Percentiles rank a stretch among this genome's conserved stretches.
Evolutionary conservation across 495 filamentous ascomycete genomes (phyloP).

Genomic region (Xylaria grammica): DNA sequence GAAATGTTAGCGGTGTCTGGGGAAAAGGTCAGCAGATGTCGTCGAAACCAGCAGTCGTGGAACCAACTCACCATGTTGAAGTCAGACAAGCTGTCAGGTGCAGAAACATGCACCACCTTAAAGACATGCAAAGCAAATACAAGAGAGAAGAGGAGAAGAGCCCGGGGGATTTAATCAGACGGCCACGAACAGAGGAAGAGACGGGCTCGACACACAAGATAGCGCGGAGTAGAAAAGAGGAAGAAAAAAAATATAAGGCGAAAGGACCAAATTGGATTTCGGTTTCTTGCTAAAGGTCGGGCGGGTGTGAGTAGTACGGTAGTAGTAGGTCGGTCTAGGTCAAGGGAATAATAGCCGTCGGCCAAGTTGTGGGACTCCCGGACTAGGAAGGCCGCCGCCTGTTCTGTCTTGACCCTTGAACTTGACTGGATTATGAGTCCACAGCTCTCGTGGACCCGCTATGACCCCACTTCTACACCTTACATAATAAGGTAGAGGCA

Average conservation of each 20-base stretch:
- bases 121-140: not conserved
- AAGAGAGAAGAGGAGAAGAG: not conserved
- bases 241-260: slow-evolving; percentile 3
- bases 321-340: not conserved
- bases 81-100: slow-evolving; percentile 26
- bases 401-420: slow-evolving; percentile 12
- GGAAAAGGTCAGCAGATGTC: slow-evolving; percentile 13
- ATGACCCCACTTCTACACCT: not conserved
- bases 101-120: slow-evolving; percentile 17
- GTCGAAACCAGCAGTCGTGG: slow-evolving; percentile 16
- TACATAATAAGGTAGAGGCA: not conserved
- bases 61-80: slow-evolving; percentile 21
- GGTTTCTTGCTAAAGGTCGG: slow-evolving; percentile 19
- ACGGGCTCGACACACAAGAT: not conserved
- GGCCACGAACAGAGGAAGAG: not conserved
- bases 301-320: slow-evolving; percentile 17
- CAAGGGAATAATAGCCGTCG: slow-evolving; percentile 23
- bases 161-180: not conserved
- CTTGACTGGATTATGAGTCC: slow-evolving; percentile 6
- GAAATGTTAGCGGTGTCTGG: not conserved
- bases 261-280: slow-evolving; percentile 18
- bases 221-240: not conserved
- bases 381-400: slow-evolving; percentile 23
- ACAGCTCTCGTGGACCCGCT: not conserved
- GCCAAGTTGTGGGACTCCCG: slow-evolving; percentile 25